phyloP scores from a whole-genome alignment of 352 stramenopile species.

The Phytopythium montanum region DNA sequence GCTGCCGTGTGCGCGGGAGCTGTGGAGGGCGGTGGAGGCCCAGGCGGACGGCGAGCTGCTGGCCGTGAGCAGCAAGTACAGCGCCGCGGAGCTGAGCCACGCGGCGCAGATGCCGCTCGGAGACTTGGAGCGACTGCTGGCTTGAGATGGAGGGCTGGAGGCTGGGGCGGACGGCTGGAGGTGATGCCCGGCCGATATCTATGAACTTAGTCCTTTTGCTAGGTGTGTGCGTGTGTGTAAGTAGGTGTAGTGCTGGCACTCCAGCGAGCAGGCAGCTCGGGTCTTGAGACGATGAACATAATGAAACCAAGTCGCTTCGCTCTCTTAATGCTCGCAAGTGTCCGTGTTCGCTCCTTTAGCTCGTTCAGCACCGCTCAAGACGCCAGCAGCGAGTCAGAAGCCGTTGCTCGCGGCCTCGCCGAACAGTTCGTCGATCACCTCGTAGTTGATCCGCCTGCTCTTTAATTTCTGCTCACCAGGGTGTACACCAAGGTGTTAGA shows the following conservation, averaged over 20 bases:
- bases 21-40: slow-evolving; percentile 25
- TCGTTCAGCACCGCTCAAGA: not conserved
- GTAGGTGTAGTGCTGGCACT: not conserved
- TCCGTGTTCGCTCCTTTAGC: not conserved
- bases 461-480: slow-evolving; percentile 75
- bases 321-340: not conserved
- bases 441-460: slow-evolving; percentile 87
- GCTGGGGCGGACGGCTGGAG: too few species aligned
- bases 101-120: slow-evolving; percentile 31
- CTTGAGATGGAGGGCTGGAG: slow-evolving; percentile 11
- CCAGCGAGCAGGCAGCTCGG: not conserved
- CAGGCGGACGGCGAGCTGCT: slow-evolving; percentile 28
- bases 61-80: slow-evolving; percentile 43
- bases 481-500: too few species aligned
- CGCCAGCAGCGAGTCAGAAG: slow-evolving; percentile 26
- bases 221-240: not conserved
- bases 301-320: not conserved
- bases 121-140: slow-evolving; percentile 25
- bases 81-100: slow-evolving; percentile 27
- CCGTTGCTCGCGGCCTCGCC: slow-evolving; percentile 75
- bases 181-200: not conserved
- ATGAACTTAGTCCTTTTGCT: slow-evolving; percentile 1
- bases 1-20: slow-evolving; percentile 29
- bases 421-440: slow-evolving; percentile 89
- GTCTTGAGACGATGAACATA: not conserved